These are phyloP conservation scores for Lentinula novae-zelandiae DNA, from an alignment of 1,284 basidiomycete species.

Conservation along the genomic window DNA sequence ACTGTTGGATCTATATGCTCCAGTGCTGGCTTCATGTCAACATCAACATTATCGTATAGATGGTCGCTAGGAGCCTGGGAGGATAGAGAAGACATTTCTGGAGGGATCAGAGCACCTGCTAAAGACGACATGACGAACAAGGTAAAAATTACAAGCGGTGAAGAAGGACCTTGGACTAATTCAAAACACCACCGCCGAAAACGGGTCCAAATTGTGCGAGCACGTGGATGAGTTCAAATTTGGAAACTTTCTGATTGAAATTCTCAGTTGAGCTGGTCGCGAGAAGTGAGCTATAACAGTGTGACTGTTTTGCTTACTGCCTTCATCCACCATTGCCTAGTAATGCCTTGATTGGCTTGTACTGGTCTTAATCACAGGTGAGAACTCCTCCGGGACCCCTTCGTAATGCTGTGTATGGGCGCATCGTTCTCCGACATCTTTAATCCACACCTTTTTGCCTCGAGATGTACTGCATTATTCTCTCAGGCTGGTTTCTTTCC, in stretches of 20 bases:
- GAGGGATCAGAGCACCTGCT: conserved; percentile 35
- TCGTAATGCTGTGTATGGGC: conserved; percentile 4
- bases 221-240: background rate
- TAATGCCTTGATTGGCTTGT: background rate
- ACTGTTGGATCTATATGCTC: conserved; percentile 7
- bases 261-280: background rate
- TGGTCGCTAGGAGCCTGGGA: background rate
- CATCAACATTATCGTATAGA: conserved; percentile 25
- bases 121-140: conserved; percentile 20
- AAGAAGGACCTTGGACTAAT: background rate
- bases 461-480: background rate
- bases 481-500: background rate
- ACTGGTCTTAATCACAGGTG: background rate
- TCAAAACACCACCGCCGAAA: background rate
- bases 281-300: background rate
- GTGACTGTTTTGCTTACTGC: background rate
- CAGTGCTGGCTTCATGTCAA: conserved; percentile 37
- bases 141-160: conserved; percentile 3
- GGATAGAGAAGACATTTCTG: conserved; percentile 8
- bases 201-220: background rate
- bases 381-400: background rate
- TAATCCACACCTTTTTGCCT: background rate
- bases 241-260: background rate
- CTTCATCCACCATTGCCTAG: background rate
- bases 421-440: background rate